Evolutionary conservation across 768 basidiomycete species (phyloP), one percentile per base, ranked within the genome.

Genomic region (Lactarius indigo): DNA sequence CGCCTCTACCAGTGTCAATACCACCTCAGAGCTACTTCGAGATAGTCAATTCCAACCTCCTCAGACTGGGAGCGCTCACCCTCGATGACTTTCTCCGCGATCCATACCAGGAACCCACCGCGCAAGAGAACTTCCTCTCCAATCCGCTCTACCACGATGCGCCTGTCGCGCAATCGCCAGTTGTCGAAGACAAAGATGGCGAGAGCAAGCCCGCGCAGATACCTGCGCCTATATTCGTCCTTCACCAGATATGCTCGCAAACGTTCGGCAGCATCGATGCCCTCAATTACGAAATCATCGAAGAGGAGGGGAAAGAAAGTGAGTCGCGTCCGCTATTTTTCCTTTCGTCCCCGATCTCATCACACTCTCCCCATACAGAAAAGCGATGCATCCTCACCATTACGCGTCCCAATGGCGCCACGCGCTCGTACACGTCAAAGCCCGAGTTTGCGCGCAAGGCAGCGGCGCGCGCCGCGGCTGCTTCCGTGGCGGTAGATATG

Each of bases 381-480:
- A 86, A 84, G 71, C 82, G 83, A 61, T 88, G 88, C 69, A 85
- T 86, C 58, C 73, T 89, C 47, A 87, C 85, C 1, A 83, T 89
- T 64, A 83, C 79, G 1, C 84, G 82, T 26, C 86, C 85, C 0
- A 79, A 83, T 37, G 86, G 85, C 20, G 64, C 74, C 2, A 75
- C 75, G 5, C 79, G 86, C 55, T 82, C 84, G 0, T 89, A 88
- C 76, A 79, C 81, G 30, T 85, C 86, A 0, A 78, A 82, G 30
- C 75, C 79, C 17, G 54, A 73, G 2, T 84, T 81, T 68, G 52
- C 77, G 18, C 79, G 79, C 42, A 82, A 84, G 69, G 76, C 69
- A 44, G 87, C 87, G 15, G 88, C 88, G 0, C 85, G 84, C 65
- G 75, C 75, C 0, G 80, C 80, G 55, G 87, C 78, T 0, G 86